Base-by-base conservation (phyloP, 176 grass and related monocot species). In the Themeda triandra region DNA sequence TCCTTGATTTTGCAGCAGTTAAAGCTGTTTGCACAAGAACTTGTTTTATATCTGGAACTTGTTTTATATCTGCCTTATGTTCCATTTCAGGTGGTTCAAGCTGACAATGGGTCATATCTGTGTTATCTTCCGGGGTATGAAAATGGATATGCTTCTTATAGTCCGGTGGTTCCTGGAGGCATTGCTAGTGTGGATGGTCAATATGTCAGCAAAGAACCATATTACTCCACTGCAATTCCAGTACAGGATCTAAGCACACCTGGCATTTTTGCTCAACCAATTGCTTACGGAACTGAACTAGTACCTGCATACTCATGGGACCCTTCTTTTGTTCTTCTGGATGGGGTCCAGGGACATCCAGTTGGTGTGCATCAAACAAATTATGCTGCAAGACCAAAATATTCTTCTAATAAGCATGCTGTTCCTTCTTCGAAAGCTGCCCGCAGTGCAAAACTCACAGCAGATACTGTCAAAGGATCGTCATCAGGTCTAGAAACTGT, bases 61-160 rank as follows among this genome's bases (percentile, higher is more conserved):
- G 56, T 48, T 51, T 28, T 89, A 75, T 66, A 49, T 56, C 41
- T 82, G 29, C 33, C 63, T 59, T 80, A 60, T 78, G 56, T 45
- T 71, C 73, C 48, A 10, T 91, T 87, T 89, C 90, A 97, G 95
- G 82, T 87, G 9, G 83, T 89, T 88, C 95, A 92, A 86, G 83
- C 73, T 92, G 95, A 97, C 68, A 92, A 86, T 89, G 92, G 92
- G 23, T 91, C 92, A 42, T 88, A 92, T 83, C 71, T 89, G 42
- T 94, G 93, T 66, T 88, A 91, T 76, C 12, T 97, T 30, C 88
- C 90, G 30, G 90, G 91, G 6, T 91, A 88, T 80, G 84, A 97
- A 92, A 81, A 89, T 89, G 92, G 86, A 79, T 97, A 89, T 71
- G 54, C 35, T 73, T 80, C 81, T 66, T 91, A 87, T 32, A 75